Evolutionary conservation across 495 filamentous ascomycete species (phyloP).

Genomic region (Cetradonia linearis): DNA sequence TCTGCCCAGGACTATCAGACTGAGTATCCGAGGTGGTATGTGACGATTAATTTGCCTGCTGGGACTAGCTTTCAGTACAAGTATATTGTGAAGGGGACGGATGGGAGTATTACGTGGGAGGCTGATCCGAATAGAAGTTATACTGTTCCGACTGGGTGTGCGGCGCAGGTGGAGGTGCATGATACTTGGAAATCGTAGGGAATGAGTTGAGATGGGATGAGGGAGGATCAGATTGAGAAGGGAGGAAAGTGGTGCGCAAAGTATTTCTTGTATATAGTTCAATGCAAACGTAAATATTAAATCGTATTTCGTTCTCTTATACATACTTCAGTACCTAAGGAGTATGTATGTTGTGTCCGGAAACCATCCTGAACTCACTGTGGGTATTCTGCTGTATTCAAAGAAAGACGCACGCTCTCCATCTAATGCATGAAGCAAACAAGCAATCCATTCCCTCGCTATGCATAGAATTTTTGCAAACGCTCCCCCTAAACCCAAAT

Average conservation of each 20-base stretch:
- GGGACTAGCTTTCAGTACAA: slow-evolving; percentile 55
- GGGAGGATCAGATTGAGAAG: background rate
- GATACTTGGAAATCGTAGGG: slow-evolving; percentile 7
- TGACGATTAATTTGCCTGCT: slow-evolving; percentile 39
- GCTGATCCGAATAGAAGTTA: slow-evolving; percentile 51
- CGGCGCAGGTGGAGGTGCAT: slow-evolving; percentile 8
- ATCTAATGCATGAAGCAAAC: background rate
- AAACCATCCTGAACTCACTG: no score
- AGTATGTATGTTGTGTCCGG: no score
- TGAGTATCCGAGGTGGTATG: slow-evolving; percentile 49
- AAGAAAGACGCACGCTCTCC: background rate
- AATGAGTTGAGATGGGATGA: background rate
- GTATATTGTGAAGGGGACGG: slow-evolving; percentile 48
- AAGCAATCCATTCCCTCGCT: slow-evolving; percentile 11
- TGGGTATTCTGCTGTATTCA: background rate
- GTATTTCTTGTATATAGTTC: no score
- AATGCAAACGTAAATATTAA: background rate
- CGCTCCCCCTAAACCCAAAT: background rate
- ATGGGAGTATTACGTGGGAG: slow-evolving; percentile 46
- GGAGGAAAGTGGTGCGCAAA: background rate
- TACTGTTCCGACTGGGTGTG: slow-evolving; percentile 43
- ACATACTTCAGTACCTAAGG: background rate
- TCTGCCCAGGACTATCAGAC: slow-evolving; percentile 44
- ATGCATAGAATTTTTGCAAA: slow-evolving; percentile 3
- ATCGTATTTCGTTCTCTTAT: no score